A percentile compares a stretch with the other conserved stretches of the same genome.
Conservation (phyloP, 1,139 yeast genomes). For the Pichia kudriavzevii region DNA sequence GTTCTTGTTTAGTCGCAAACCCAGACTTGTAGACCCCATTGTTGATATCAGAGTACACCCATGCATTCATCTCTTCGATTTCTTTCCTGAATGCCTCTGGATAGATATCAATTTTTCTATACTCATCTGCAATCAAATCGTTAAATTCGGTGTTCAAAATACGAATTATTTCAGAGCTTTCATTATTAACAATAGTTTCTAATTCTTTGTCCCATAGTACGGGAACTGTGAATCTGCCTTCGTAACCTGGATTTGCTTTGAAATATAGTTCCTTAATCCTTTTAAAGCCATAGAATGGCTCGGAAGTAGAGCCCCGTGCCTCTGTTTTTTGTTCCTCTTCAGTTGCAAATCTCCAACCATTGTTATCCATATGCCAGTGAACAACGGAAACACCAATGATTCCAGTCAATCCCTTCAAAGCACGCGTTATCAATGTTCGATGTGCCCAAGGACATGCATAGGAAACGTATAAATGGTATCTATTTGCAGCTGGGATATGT, state of each 20-base stretch:
- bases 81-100: conserved; percentile 46
- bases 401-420: conserved; percentile 68
- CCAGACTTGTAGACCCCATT: conserved; percentile 95
- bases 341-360: conserved; percentile 77
- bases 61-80: conserved; percentile 73
- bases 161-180: conserved; percentile 81
- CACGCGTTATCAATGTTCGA: conserved; percentile 67
- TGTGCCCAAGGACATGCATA: conserved; percentile 97
- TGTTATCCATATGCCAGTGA: conserved; percentile 77
- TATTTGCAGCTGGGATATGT: conserved; percentile 56
- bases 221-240: conserved; percentile 85
- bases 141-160: conserved; percentile 72
- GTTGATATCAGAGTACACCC: conserved; percentile 81
- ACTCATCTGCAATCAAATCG: conserved; percentile 40
- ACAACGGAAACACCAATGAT: conserved; percentile 69
- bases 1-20: conserved; percentile 78
- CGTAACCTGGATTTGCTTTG: conserved; percentile 67
- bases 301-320: conserved; percentile 51
- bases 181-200: conserved; percentile 81
- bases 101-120: conserved; percentile 47
- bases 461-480: conserved; percentile 86
- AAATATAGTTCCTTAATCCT: conserved; percentile 66
- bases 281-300: conserved; percentile 53
- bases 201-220: conserved; percentile 84
- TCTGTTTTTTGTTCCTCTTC: conserved; percentile 30